Conservation (phyloP, 2,329 filamentous ascomycete genomes). For the Beauveria scarabaeidicola region DNA sequence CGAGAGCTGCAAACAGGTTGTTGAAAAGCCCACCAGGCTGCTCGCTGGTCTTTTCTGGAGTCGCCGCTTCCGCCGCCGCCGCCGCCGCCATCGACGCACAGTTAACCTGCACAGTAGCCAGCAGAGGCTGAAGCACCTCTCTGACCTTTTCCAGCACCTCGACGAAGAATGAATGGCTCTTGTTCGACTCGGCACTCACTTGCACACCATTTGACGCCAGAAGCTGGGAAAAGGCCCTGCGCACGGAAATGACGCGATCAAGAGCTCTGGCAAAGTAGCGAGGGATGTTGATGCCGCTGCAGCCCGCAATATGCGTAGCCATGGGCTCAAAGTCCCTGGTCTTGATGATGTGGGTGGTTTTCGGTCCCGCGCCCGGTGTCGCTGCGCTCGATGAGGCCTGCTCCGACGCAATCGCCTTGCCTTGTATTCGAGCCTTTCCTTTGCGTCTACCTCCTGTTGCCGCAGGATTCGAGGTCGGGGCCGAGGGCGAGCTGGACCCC, state of each 20-base stretch:
- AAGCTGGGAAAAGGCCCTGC: slow-evolving; percentile 12
- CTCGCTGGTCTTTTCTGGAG: not conserved
- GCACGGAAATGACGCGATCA: slow-evolving; percentile 15
- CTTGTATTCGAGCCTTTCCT: slow-evolving; percentile 9
- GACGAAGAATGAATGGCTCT: slow-evolving; percentile 15
- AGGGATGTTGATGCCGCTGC: slow-evolving; percentile 12
- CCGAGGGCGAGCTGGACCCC: not conserved
- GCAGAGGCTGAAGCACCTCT: slow-evolving; percentile 13
- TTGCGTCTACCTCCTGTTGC: slow-evolving; percentile 9
- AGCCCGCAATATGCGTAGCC: slow-evolving; percentile 13
- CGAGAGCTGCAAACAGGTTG: slow-evolving; percentile 13
- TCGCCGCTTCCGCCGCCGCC: too few species aligned
- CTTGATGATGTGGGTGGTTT: slow-evolving; percentile 9
- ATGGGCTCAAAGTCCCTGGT: slow-evolving; percentile 16
- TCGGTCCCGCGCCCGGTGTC: not conserved
- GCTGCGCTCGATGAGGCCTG: not conserved
- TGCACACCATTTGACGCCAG: not conserved
- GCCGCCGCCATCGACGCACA: not conserved
- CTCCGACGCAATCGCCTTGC: not conserved
- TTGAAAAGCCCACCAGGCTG: not conserved
- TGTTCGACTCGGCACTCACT: not conserved
- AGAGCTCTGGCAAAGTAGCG: slow-evolving; percentile 10
- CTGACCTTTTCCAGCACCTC: slow-evolving; percentile 16
- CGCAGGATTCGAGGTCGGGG: not conserved
- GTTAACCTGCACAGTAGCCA: not conserved